phyloP scores from a whole-genome alignment of 352 stramenopile genomes.

The Globisporangium takayamanum region DNA sequence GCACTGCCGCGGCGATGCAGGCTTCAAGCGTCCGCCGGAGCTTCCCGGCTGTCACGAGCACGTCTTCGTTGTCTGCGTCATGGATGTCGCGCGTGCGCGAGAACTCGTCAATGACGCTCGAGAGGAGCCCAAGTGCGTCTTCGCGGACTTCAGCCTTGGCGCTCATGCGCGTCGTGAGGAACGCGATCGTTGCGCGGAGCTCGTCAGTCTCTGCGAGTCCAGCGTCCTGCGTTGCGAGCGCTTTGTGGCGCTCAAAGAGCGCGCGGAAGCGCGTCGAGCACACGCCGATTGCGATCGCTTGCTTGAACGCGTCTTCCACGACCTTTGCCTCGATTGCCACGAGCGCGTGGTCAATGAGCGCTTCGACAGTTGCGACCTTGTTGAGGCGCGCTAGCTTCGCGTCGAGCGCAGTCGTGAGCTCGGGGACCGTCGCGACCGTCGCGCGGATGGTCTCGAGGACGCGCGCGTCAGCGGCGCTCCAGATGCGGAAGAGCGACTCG shows the following conservation, averaged over 20 bases:
- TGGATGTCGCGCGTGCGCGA: slow-evolving; percentile 24
- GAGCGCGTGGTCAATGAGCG: slow-evolving; percentile 31
- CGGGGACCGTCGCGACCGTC: slow-evolving; percentile 6
- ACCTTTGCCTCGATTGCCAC: slow-evolving; percentile 21
- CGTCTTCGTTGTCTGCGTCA: slow-evolving; percentile 20
- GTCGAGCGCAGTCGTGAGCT: slow-evolving; percentile 26
- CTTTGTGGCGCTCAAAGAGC: slow-evolving; percentile 41
- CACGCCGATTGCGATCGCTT: slow-evolving; percentile 55
- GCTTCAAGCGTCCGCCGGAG: slow-evolving; percentile 44
- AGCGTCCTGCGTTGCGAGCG: slow-evolving; percentile 18
- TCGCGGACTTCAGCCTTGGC: slow-evolving; percentile 50
- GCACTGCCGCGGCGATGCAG: slow-evolving; percentile 34
- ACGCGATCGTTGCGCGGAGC: slow-evolving; percentile 45
- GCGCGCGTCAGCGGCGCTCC: slow-evolving; percentile 22
- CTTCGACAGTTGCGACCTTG: slow-evolving; percentile 36
- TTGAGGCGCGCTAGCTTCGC: slow-evolving; percentile 36
- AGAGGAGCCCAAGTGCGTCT: slow-evolving; percentile 48
- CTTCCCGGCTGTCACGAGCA: slow-evolving; percentile 36
- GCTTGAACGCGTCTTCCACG: slow-evolving; percentile 44
- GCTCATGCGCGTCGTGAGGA: slow-evolving; percentile 43
- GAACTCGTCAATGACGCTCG: slow-evolving; percentile 47
- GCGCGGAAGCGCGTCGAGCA: slow-evolving; percentile 35
- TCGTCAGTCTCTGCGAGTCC: slow-evolving; percentile 24
- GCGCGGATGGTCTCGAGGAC: slow-evolving; percentile 21
- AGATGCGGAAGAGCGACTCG: slow-evolving; percentile 33